These are phyloP conservation scores for Pythium coloratum DNA, from an alignment of 352 stramenopile genomes.

Conservation along the genomic window DNA sequence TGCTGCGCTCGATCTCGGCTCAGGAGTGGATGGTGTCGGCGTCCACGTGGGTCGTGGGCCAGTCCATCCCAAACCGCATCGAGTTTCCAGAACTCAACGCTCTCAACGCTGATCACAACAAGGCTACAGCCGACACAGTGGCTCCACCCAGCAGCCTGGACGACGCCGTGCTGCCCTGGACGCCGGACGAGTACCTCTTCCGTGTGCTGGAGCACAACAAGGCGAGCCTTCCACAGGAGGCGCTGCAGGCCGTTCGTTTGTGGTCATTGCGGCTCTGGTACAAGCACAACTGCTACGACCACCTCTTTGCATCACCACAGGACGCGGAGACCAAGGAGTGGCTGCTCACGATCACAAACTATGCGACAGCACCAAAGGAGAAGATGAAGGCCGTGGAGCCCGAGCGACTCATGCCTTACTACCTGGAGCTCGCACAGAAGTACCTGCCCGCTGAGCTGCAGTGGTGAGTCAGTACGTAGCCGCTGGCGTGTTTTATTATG, in stretches of 20 bases:
- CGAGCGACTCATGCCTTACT: conserved; percentile 58
- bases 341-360: conserved; percentile 46
- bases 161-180: conserved; percentile 59
- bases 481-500: conserved; percentile 15
- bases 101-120: conserved; percentile 61
- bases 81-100: conserved; percentile 61
- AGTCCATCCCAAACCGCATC: conserved; percentile 58
- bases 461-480: conserved; percentile 44
- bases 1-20: conserved; percentile 66
- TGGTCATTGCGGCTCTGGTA: conserved; percentile 81
- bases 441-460: conserved; percentile 66
- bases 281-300: conserved; percentile 52
- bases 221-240: conserved; percentile 59
- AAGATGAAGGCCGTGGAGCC: conserved; percentile 41
- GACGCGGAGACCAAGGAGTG: conserved; percentile 70
- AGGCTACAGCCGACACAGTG: conserved; percentile 2
- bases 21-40: conserved; percentile 69
- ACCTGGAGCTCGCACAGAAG: conserved; percentile 63
- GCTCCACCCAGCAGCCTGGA: conserved; percentile 30
- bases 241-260: conserved; percentile 59
- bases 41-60: conserved; percentile 66
- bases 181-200: conserved; percentile 78
- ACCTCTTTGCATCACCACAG: conserved; percentile 36
- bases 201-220: conserved; percentile 65
- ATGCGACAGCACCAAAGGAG: conserved; percentile 40